Evolutionary conservation across 1,284 basidiomycete species (phyloP).

Genomic region (Leccinum insolens): DNA sequence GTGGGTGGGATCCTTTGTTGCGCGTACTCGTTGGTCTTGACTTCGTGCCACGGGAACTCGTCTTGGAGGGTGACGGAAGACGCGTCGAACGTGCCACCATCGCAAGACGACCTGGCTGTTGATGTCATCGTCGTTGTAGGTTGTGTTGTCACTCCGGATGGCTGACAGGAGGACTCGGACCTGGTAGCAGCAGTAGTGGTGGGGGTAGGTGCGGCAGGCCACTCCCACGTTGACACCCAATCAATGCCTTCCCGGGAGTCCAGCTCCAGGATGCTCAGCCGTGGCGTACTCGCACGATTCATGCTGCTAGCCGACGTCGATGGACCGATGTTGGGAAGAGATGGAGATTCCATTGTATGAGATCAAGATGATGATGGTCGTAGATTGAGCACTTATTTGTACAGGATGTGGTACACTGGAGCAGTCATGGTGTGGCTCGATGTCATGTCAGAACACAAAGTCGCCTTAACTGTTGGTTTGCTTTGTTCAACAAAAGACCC

Average conservation of each 20-base stretch:
- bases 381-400: background rate
- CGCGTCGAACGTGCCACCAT: conserved; percentile 9
- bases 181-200: background rate
- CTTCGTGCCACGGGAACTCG: conserved; percentile 12
- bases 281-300: background rate
- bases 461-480: background rate
- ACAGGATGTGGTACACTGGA: background rate
- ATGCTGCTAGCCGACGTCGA: background rate
- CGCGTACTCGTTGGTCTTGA: background rate
- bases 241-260: background rate
- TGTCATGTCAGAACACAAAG: background rate
- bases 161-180: background rate
- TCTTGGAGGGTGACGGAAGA: conserved; percentile 19
- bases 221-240: background rate
- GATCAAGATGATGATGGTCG: background rate
- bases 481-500: background rate
- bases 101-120: background rate
- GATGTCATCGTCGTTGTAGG: background rate
- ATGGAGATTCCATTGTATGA: background rate
- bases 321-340: background rate
- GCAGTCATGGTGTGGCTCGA: background rate
- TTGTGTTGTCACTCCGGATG: background rate
- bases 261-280: background rate
- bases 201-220: background rate
- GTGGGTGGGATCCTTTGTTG: conserved; percentile 17